A percentile compares a stretch with the other conserved stretches of the same genome.
Conservation (phyloP, 164 flowering plant species). For the Platanus orientalis region DNA sequence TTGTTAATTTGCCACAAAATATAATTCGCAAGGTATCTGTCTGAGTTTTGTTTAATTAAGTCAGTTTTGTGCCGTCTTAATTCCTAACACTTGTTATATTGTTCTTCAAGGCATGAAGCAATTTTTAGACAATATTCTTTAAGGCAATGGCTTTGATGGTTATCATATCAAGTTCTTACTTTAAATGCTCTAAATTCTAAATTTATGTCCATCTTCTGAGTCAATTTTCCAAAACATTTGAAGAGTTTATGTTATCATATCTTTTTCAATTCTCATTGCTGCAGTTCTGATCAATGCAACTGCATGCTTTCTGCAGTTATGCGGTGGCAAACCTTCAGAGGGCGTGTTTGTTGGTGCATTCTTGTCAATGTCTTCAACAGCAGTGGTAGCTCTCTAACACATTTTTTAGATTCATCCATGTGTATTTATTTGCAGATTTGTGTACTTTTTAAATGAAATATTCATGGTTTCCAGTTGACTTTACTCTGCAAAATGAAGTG, state of each 20-base stretch:
- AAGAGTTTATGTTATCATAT: neutral
- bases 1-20: neutral
- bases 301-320: conserved; percentile 58
- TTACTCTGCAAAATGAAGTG: no score
- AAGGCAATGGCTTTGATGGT: no score
- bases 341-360: conserved; percentile 93
- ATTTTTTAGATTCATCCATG: neutral
- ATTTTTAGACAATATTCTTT: no score
- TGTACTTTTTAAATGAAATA: neutral
- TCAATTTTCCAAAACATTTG: neutral
- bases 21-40: neutral
- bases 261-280: neutral
- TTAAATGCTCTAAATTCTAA: neutral
- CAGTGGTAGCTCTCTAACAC: conserved; percentile 67
- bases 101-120: no score
- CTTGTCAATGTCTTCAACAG: conserved; percentile 98
- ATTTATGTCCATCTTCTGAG: neutral
- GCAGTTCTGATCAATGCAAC: conserved; percentile 16
- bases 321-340: conserved; percentile 92
- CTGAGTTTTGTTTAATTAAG: no score
- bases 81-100: neutral
- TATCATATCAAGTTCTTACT: neutral
- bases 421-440: neutral
- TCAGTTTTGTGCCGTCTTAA: no score
- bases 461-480: no score